Conservation (phyloP, 345 rosid genomes). For the Rubroshorea leprosula region DNA sequence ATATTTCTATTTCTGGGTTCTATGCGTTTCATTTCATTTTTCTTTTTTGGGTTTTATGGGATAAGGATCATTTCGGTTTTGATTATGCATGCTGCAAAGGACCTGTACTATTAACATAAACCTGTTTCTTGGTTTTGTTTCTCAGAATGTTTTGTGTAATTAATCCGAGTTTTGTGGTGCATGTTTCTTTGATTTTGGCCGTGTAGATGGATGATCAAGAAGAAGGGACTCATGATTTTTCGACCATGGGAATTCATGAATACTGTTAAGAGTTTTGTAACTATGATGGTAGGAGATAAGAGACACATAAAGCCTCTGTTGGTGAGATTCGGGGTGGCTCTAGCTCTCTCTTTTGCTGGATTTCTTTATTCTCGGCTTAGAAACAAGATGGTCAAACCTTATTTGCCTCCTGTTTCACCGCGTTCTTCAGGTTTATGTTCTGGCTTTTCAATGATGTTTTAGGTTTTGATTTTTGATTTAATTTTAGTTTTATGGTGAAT, state of each 20-base stretch:
- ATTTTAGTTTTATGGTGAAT: neutral
- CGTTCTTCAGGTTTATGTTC: constrained; percentile 31
- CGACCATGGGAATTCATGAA: constrained; percentile 4
- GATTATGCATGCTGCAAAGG: too few species aligned
- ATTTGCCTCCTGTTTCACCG: constrained; percentile 33
- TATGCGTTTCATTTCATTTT: neutral
- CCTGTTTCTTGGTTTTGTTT: neutral
- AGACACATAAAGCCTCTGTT: constrained; percentile 46
- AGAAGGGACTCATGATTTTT: constrained; percentile 21
- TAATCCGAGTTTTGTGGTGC: neutral
- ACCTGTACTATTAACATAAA: too few species aligned
- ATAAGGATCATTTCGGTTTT: neutral
- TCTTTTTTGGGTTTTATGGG: neutral
- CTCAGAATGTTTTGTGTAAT: neutral
- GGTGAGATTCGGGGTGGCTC: constrained; percentile 59
- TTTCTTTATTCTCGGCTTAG: constrained; percentile 52
- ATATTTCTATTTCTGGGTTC: neutral
- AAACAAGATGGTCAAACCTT: constrained; percentile 28
- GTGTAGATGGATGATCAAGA: constrained; percentile 47
- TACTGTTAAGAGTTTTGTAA: neutral
- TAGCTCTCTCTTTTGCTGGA: constrained; percentile 72
- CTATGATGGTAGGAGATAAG: constrained; percentile 36
- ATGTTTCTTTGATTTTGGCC: constrained; percentile 8
- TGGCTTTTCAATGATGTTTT: neutral
- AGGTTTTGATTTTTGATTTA: neutral